A percentile compares a stretch with the other conserved stretches of the same genome.
Conservation (phyloP, 192 early-diverging fungal species). For the Helicostylum pulchrum region DNA sequence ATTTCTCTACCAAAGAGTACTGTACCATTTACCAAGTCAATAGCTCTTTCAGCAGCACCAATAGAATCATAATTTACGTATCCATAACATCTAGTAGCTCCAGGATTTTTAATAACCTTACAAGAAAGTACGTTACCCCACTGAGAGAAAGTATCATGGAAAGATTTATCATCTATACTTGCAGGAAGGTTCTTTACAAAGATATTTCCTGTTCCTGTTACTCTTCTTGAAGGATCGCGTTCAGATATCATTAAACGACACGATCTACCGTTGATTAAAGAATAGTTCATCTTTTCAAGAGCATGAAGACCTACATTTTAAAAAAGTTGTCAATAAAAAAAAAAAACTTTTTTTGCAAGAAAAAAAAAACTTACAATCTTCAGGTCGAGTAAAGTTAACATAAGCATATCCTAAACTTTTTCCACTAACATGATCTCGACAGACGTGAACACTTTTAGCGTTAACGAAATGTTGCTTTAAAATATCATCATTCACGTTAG, state of each 20-base stretch:
- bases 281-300: constrained; percentile 80
- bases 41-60: constrained; percentile 79
- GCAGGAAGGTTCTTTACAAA: constrained; percentile 94
- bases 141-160: constrained; percentile 88
- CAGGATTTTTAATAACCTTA: constrained; percentile 71
- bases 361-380: constrained; percentile 46
- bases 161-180: constrained; percentile 84
- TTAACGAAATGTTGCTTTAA: constrained; percentile 85
- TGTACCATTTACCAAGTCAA: constrained; percentile 87
- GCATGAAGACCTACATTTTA: constrained; percentile 57
- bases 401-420: constrained; percentile 87
- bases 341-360: not conserved
- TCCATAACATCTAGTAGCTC: constrained; percentile 75
- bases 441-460: constrained; percentile 84
- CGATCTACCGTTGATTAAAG: constrained; percentile 75
- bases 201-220: constrained; percentile 75
- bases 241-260: constrained; percentile 96
- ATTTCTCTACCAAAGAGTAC: constrained; percentile 85
- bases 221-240: constrained; percentile 77
- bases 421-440: constrained; percentile 85
- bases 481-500: constrained; percentile 79
- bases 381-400: constrained; percentile 80
- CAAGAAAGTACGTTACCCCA: constrained; percentile 84
- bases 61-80: constrained; percentile 88
- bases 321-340: not conserved